These are phyloP conservation scores for Codiaeum variegatum DNA, from an alignment of 441 rosid genomes.

Conservation along the genomic window DNA sequence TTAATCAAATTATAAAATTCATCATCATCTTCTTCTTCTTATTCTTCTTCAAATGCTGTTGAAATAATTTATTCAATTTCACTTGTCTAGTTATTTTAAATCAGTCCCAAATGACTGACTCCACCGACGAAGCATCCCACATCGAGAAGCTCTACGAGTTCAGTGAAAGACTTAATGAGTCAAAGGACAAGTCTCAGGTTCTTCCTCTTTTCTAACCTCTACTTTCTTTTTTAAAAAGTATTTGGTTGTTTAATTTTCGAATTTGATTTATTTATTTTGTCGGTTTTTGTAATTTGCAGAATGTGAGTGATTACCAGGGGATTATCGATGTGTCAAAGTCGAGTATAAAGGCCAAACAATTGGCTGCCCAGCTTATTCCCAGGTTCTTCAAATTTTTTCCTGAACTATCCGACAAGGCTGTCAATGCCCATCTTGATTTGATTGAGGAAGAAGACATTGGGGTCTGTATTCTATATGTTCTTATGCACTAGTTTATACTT, in stretches of 20 bases:
- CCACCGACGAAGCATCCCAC: slow-evolving; percentile 57
- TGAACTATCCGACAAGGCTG: slow-evolving; percentile 55
- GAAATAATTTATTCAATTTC: slow-evolving; percentile 16
- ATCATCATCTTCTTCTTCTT: too few species aligned
- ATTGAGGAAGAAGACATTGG: slow-evolving; percentile 90
- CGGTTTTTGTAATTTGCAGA: slow-evolving; percentile 35
- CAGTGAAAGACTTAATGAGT: slow-evolving; percentile 85
- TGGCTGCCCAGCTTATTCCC: slow-evolving; percentile 98
- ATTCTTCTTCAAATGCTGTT: slow-evolving; percentile 5
- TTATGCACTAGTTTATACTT: not conserved
- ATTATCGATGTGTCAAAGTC: slow-evolving; percentile 72
- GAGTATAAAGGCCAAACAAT: slow-evolving; percentile 79
- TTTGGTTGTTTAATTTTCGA: not conserved
- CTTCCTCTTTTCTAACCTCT: not conserved
- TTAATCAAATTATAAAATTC: not conserved
- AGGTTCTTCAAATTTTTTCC: slow-evolving; percentile 97
- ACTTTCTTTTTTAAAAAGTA: not conserved
- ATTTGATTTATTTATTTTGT: not conserved
- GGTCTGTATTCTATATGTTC: slow-evolving; percentile 33
- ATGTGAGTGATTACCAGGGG: slow-evolving; percentile 80
- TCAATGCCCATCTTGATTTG: slow-evolving; percentile 77
- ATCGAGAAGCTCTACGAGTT: slow-evolving; percentile 96
- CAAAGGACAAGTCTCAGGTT: slow-evolving; percentile 95
- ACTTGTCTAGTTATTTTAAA: not conserved
- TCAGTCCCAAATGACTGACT: slow-evolving; percentile 45